A percentile compares a stretch with the other conserved stretches of the same genome.
Evolutionary conservation across 768 basidiomycete species (phyloP).

Genomic region (Podaxis carcinomalis): DNA sequence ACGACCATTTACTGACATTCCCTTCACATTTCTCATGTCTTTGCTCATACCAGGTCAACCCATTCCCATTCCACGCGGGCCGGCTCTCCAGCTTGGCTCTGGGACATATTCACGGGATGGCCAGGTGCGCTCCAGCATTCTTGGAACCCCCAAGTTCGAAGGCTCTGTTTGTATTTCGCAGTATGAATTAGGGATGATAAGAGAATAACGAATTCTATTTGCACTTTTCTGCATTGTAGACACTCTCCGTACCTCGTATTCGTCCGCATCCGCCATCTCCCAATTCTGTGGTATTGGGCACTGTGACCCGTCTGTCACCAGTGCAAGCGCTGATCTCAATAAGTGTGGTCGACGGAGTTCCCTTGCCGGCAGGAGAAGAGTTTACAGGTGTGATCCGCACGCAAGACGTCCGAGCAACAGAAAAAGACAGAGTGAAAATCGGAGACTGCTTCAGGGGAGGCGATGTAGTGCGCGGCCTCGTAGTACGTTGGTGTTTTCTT

Average conservation of each 20-base stretch:
- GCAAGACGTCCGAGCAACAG: slow-evolving; percentile 87
- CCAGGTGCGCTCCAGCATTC: slow-evolving; percentile 63
- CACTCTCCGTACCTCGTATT: slow-evolving; percentile 55
- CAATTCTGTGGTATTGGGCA: slow-evolving; percentile 77
- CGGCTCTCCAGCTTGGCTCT: slow-evolving; percentile 52
- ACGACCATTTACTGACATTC: slow-evolving; percentile 6
- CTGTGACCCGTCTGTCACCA: slow-evolving; percentile 79
- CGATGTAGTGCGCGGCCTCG: slow-evolving; percentile 82
- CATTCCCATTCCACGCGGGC: slow-evolving; percentile 45
- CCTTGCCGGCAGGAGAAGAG: slow-evolving; percentile 80
- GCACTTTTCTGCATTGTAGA: slow-evolving; percentile 34
- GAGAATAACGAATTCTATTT: neutral
- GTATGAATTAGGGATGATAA: neutral
- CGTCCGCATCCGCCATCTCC: slow-evolving; percentile 72
- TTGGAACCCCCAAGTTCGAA: slow-evolving; percentile 57
- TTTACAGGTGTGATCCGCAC: slow-evolving; percentile 84
- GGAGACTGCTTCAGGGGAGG: slow-evolving; percentile 90
- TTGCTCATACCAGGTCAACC: slow-evolving; percentile 77
- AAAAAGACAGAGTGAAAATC: slow-evolving; percentile 87
- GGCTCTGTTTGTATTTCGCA: slow-evolving; percentile 57
- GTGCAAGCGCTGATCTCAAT: slow-evolving; percentile 81
- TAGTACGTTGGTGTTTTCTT: slow-evolving; percentile 47
- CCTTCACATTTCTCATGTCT: slow-evolving; percentile 12
- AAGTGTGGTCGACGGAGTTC: slow-evolving; percentile 81
- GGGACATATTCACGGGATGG: slow-evolving; percentile 67